phyloP scores from a whole-genome alignment of 345 rosid genomes.

The Eucalyptus melliodora region DNA sequence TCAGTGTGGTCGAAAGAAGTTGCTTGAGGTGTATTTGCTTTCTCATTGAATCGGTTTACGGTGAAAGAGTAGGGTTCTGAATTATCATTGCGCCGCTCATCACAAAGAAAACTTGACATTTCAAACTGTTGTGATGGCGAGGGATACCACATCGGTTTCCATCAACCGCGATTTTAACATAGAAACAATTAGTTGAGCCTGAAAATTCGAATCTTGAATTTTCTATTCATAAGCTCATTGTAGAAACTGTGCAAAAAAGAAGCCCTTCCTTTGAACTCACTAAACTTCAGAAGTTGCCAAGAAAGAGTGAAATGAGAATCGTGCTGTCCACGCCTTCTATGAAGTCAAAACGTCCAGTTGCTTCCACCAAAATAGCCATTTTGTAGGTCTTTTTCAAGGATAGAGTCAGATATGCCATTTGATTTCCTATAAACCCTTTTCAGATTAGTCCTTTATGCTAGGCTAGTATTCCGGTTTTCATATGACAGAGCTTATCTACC shows the following conservation, averaged over 20 bases:
- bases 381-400: background rate
- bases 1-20: background rate
- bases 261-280: background rate
- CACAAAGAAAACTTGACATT: background rate
- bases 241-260: background rate
- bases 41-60: fast-evolving
- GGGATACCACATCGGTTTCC: background rate
- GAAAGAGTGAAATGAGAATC: background rate
- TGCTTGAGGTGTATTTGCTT: background rate
- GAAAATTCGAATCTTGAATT: background rate
- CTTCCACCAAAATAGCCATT: background rate
- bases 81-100: background rate
- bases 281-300: background rate
- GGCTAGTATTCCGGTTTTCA: background rate
- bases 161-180: background rate
- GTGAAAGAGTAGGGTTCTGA: background rate
- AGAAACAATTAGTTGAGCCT: background rate
- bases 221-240: background rate
- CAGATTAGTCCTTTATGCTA: background rate
- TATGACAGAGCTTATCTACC: background rate
- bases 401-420: background rate
- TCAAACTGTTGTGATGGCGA: background rate
- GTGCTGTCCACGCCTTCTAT: background rate
- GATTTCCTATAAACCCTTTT: background rate
- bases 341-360: background rate